Conservation (phyloP, 192 early-diverging fungal species). For the Funneliformis geosporum region DNA sequence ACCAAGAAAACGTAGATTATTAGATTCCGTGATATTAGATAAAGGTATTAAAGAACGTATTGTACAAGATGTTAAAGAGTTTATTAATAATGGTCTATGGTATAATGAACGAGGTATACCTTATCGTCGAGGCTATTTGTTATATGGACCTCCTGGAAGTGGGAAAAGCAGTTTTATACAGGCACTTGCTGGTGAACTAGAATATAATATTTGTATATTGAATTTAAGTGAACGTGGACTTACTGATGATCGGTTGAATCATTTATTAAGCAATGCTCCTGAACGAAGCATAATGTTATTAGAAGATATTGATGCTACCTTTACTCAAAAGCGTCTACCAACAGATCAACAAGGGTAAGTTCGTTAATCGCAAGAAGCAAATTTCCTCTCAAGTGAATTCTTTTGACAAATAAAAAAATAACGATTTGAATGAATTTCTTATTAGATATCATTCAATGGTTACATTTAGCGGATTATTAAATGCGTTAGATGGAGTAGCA, state of each 20-base stretch:
- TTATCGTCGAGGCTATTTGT: slow-evolving; percentile 86
- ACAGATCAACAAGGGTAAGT: slow-evolving; percentile 69
- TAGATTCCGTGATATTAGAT: slow-evolving; percentile 77
- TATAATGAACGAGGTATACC: slow-evolving; percentile 85
- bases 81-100: slow-evolving; percentile 81
- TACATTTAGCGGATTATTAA: slow-evolving; percentile 84
- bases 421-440: slow-evolving; percentile 7
- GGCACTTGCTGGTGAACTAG: slow-evolving; percentile 84
- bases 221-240: slow-evolving; percentile 81
- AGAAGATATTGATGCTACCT: slow-evolving; percentile 86
- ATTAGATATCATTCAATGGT: slow-evolving; percentile 72
- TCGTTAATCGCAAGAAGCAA: not conserved
- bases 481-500: slow-evolving; percentile 86
- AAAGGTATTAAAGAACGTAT: slow-evolving; percentile 64
- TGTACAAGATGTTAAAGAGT: slow-evolving; percentile 69
- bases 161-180: slow-evolving; percentile 94
- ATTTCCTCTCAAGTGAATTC: too few species aligned
- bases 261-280: slow-evolving; percentile 76
- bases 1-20: slow-evolving; percentile 74
- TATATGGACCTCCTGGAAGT: slow-evolving; percentile 87
- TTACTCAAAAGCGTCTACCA: slow-evolving; percentile 63
- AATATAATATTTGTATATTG: slow-evolving; percentile 86
- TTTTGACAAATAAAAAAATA: not conserved
- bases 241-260: slow-evolving; percentile 83
- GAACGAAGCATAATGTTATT: slow-evolving; percentile 78